Base-by-base conservation (phyloP, 2,329 filamentous ascomycete genomes). In the Pseudocercospora macadamiae region DNA sequence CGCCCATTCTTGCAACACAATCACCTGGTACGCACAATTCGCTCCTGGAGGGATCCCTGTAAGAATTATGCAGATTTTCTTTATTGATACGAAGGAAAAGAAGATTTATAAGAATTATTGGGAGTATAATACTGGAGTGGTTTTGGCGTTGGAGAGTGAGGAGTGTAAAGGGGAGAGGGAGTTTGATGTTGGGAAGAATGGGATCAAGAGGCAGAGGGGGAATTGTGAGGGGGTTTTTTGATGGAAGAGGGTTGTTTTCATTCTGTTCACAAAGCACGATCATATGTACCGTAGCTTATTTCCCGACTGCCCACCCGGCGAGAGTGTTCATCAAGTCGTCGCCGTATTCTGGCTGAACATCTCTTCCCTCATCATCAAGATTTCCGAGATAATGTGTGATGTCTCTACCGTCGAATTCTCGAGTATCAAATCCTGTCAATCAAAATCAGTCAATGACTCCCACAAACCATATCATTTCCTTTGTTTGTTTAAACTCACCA, bases 351-450 rank as follows among this genome's bases (percentile, higher is more conserved):
- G 76, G 76, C 69, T 79, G 75, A 36, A 71, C 68, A 67, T 78
- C 76, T 45, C 62, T 68, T 2, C 74, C 74, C 21, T 72, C 66
- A 18, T 72, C 66, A 62, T 77, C 71, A 58, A 77, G 56, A 47
- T 61, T 64, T 0, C 77, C 78, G 39, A 80, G 59, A 69, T 80
- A 80, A 64, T 77, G 71, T 36, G 77, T 79, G 19, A 79, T 73
- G 67, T 80, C 78, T 54, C 77, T 71, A n/a, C 77, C 78, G 68
- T 80, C 77, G 66, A 73, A 73, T 68, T 80, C 77, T 51, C 77
- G 67, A n/a, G 69, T 67, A 60, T 76, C 72, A 56, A 80, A 80
- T 1, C 78, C 76, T 62, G 10, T 8, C 14, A 12, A 26, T 47
- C 25, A 32, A 30, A 6, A 23, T 57, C 54, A 57, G 36, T 48